Base-by-base conservation (phyloP, 345 rosid genomes). In the Rhizophora mangle region DNA sequence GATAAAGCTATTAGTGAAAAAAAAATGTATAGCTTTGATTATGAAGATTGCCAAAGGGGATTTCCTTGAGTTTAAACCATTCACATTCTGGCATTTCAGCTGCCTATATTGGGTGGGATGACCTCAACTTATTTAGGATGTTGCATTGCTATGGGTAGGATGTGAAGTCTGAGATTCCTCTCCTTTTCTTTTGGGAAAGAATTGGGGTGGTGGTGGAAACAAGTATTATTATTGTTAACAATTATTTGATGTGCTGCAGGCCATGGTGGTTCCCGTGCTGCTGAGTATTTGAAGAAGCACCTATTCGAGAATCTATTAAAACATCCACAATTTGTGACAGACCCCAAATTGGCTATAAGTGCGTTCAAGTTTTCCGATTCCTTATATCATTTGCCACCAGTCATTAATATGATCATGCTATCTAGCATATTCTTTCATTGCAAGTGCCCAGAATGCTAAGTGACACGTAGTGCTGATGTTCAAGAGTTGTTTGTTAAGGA, bases 231-330 rank as follows among this genome's bases (percentile, higher is more conserved):
- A 6, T 19, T 62, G 34, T 52, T 43, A 32, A 55, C 39, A 27
- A 6, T 30, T 37, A 49, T 43, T 20, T 39, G 46, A 54, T 32
- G 11, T 39, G 0, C 81, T 70, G 26, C 89, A 96, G 99, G 99
- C 71, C 99, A 96, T 83, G 99, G 99, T 69, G 99, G 99, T 71
- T 90, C 98, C 71, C 97, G 89, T 58, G 99, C 99, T 70, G 97
- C 98, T 63, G 95, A 92, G 81, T 92, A 84, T 83, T 81, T 96
- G 79, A 96, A 92, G 86, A 83, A 85, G 72, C 96, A 92, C 79
- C 89, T 96, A 65, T 92, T 96, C 87, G 88, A 85, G 77, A 96
- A 96, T 83, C 90, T 92, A 63, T 68, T 84, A 88, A 89, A 87
- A 80, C 98, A 90, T 82, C 96, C 98, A 5, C 88, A 85, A 64